Evolutionary conservation across 192 early-diverging fungal species (phyloP).

Genomic region (Paraglomus occultum): DNA sequence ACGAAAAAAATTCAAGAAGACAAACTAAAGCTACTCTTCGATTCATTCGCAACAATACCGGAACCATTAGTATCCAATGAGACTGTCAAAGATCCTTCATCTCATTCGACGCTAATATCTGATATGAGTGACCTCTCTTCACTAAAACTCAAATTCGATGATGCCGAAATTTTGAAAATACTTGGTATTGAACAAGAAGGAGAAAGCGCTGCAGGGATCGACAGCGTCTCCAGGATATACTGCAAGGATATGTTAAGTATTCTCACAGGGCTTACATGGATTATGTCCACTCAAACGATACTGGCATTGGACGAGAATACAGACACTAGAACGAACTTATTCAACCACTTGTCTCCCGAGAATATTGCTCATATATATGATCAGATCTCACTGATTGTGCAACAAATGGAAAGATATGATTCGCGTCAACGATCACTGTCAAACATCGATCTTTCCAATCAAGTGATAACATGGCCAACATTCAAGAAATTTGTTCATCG

Average conservation of each 20-base stretch:
- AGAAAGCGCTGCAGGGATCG: neutral
- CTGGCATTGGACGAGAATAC: neutral
- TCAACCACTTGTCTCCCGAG: neutral
- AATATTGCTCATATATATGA: slow-evolving; percentile 10
- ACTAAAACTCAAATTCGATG: neutral
- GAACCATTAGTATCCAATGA: neutral
- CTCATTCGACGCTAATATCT: no score
- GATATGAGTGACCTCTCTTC: no score
- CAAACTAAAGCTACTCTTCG: slow-evolving; percentile 18
- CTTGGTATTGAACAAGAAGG: neutral
- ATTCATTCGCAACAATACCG: slow-evolving; percentile 4
- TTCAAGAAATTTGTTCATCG: slow-evolving; percentile 30
- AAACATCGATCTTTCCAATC: neutral
- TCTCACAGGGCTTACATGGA: slow-evolving; percentile 14
- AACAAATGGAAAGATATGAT: neutral
- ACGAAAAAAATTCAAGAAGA: slow-evolving; percentile 13
- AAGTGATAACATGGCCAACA: slow-evolving; percentile 12
- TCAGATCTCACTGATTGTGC: neutral
- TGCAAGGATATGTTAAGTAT: slow-evolving; percentile 10
- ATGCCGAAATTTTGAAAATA: slow-evolving; percentile 3
- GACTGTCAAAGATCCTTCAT: neutral
- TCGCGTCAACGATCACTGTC: neutral
- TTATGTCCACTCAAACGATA: slow-evolving; percentile 13
- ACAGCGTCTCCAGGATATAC: neutral
- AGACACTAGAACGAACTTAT: neutral